Conservation (phyloP, 495 filamentous ascomycete species). For the Tuber calosporum region DNA sequence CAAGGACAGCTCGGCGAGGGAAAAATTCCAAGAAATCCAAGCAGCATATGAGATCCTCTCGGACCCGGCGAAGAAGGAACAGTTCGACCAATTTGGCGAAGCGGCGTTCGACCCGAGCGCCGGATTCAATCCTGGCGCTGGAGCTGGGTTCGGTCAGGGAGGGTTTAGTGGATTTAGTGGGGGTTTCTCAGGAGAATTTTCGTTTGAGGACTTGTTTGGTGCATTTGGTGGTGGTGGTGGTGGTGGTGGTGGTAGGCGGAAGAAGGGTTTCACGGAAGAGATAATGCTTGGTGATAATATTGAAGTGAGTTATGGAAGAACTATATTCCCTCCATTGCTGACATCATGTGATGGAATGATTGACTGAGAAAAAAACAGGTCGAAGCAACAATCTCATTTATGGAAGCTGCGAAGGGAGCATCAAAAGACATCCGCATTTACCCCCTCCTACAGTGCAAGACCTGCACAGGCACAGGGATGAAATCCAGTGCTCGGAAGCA, state of each 20-base stretch:
- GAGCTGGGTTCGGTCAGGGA: slow-evolving; percentile 54
- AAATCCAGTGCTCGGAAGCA: slow-evolving; percentile 68
- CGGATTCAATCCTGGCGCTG: slow-evolving; percentile 53
- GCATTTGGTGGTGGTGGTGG: slow-evolving; percentile 62
- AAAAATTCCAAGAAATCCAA: slow-evolving; percentile 87
- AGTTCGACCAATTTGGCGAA: slow-evolving; percentile 82
- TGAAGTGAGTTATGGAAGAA: slow-evolving; percentile 49
- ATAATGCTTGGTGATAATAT: slow-evolving; percentile 84
- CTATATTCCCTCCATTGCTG: background rate
- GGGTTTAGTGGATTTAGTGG: slow-evolving; percentile 52
- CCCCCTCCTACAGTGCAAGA: slow-evolving; percentile 68
- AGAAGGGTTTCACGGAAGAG: slow-evolving; percentile 62
- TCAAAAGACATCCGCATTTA: slow-evolving; percentile 69
- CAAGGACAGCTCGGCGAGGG: slow-evolving; percentile 84
- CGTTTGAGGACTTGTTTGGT: slow-evolving; percentile 90
- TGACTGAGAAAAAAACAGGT: slow-evolving; percentile 42
- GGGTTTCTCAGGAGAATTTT: slow-evolving; percentile 68
- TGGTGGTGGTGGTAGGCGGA: slow-evolving; percentile 45
- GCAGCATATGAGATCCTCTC: slow-evolving; percentile 85
- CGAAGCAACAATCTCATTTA: slow-evolving; percentile 83
- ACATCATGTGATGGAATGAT: background rate
- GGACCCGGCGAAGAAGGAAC: slow-evolving; percentile 82
- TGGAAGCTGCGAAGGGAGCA: slow-evolving; percentile 88
- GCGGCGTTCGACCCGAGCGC: slow-evolving; percentile 77
- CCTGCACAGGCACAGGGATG: slow-evolving; percentile 73